A percentile compares a stretch with the other conserved stretches of the same genome.
These are phyloP conservation scores for Zymoseptoria pseudotritici DNA, from an alignment of 2,329 filamentous ascomycete genomes.

Conservation along the genomic window DNA sequence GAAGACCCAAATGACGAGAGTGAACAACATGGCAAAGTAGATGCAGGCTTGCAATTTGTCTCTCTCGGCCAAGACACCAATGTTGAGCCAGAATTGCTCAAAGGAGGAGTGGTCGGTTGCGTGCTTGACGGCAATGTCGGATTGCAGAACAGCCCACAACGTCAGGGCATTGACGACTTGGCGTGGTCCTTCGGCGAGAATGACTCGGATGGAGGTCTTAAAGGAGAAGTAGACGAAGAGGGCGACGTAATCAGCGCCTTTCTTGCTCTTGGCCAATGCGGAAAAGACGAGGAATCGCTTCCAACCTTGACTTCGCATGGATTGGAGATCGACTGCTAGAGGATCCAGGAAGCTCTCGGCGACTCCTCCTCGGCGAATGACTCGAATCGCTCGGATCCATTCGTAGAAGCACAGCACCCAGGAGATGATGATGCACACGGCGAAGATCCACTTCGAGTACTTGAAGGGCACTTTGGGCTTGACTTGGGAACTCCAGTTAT, in stretches of 20 bases:
- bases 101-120: slow-evolving; percentile 56
- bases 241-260: slow-evolving; percentile 82
- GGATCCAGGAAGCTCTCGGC: slow-evolving; percentile 88
- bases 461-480: slow-evolving; percentile 68
- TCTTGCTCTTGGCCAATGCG: slow-evolving; percentile 82
- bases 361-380: slow-evolving; percentile 78
- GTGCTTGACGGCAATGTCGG: slow-evolving; percentile 56
- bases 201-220: slow-evolving; percentile 76
- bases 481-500: slow-evolving; percentile 80
- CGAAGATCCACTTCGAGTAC: slow-evolving; percentile 91
- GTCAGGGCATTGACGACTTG: slow-evolving; percentile 88
- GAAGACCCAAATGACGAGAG: slow-evolving; percentile 80
- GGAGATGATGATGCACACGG: slow-evolving; percentile 82
- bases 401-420: slow-evolving; percentile 75
- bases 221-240: slow-evolving; percentile 85
- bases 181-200: slow-evolving; percentile 86
- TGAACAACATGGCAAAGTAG: slow-evolving; percentile 87
- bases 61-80: slow-evolving; percentile 62
- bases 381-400: slow-evolving; percentile 68
- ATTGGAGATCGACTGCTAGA: slow-evolving; percentile 76
- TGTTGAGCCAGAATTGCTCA: slow-evolving; percentile 73
- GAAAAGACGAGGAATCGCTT: slow-evolving; percentile 88
- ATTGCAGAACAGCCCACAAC: slow-evolving; percentile 72
- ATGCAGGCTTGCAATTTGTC: slow-evolving; percentile 76
- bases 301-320: slow-evolving; percentile 74